These are phyloP conservation scores for Colletotrichum graminicola DNA, from an alignment of 2,329 filamentous ascomycete species.

Conservation along the genomic window DNA sequence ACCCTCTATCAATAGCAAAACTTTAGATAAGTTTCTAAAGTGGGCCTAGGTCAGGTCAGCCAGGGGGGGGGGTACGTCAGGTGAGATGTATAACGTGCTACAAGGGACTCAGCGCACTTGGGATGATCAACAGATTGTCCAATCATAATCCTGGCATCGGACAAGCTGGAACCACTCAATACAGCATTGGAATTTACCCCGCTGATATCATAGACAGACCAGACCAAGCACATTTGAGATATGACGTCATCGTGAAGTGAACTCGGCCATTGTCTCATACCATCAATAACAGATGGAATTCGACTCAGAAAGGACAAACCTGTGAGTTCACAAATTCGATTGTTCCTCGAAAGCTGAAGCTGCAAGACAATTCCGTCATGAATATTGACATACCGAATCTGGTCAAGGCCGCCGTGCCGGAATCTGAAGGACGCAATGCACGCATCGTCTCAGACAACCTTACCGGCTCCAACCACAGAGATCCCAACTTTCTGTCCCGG, in stretches of 20 bases:
- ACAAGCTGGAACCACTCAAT: neutral
- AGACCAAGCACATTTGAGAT: neutral
- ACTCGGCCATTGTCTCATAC: conserved; percentile 13
- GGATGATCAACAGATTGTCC: neutral
- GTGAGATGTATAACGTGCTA: neutral
- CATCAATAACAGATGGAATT: neutral
- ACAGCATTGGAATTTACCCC: neutral
- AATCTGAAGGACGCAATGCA: conserved; percentile 49
- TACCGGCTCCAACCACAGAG: conserved; percentile 52
- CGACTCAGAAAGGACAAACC: too few species aligned
- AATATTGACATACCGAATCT: conserved; percentile 48
- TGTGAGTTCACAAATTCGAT: neutral
- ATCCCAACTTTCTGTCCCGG: conserved; percentile 56
- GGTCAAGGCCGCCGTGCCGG: conserved; percentile 49
- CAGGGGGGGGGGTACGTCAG: too few species aligned
- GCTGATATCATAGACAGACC: conserved; percentile 18
- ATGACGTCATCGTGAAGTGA: conserved; percentile 31
- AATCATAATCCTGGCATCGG: neutral
- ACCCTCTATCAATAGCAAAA: too few species aligned
- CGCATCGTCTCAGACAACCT: conserved; percentile 50
- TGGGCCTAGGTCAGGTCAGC: too few species aligned
- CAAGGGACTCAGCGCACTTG: neutral
- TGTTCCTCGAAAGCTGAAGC: neutral
- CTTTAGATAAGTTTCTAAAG: too few species aligned
- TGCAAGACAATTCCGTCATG: conserved; percentile 35